Conservation (phyloP, 2,329 filamentous ascomycete genomes). For the Hypoxylon sp. region DNA sequence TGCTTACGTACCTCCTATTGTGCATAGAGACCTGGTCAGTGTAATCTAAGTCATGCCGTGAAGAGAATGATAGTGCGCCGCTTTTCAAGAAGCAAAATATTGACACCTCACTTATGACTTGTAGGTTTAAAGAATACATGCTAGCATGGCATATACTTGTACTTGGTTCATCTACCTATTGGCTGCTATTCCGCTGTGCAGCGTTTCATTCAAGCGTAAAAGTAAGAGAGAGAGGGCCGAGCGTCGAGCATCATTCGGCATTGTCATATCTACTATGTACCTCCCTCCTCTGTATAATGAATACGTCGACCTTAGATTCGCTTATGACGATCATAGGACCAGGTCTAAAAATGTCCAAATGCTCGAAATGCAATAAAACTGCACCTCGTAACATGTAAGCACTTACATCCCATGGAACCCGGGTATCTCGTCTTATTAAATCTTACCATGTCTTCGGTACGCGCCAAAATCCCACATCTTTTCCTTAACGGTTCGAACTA, state of each 20-base stretch:
- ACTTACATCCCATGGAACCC: slow-evolving; percentile 21
- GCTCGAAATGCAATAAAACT: neutral
- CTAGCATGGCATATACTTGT: slow-evolving; percentile 1
- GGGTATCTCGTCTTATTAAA: slow-evolving; percentile 35
- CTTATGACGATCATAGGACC: too few relatives aligned
- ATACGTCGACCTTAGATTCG: slow-evolving; percentile 7
- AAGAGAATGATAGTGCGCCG: slow-evolving; percentile 13
- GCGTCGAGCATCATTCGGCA: slow-evolving; percentile 16
- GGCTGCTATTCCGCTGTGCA: slow-evolving; percentile 24
- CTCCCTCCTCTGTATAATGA: slow-evolving; percentile 1
- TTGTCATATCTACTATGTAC: slow-evolving; percentile 6
- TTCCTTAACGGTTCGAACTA: slow-evolving; percentile 17
- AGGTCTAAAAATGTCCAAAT: neutral
- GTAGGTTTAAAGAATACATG: neutral
- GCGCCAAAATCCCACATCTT: slow-evolving; percentile 32
- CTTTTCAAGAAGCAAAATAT: slow-evolving; percentile 25
- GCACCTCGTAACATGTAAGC: slow-evolving; percentile 6
- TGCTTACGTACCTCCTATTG: slow-evolving; percentile 8
- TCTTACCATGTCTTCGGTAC: slow-evolving; percentile 41
- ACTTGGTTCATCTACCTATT: slow-evolving; percentile 4
- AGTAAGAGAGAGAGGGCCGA: slow-evolving; percentile 22
- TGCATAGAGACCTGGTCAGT: neutral
- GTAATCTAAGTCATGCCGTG: slow-evolving; percentile 12
- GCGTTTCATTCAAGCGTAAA: slow-evolving; percentile 31
- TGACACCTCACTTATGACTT: slow-evolving; percentile 34